These are phyloP conservation scores for Penicillium ucsense DNA, from an alignment of 495 filamentous ascomycete genomes.

Conservation along the genomic window DNA sequence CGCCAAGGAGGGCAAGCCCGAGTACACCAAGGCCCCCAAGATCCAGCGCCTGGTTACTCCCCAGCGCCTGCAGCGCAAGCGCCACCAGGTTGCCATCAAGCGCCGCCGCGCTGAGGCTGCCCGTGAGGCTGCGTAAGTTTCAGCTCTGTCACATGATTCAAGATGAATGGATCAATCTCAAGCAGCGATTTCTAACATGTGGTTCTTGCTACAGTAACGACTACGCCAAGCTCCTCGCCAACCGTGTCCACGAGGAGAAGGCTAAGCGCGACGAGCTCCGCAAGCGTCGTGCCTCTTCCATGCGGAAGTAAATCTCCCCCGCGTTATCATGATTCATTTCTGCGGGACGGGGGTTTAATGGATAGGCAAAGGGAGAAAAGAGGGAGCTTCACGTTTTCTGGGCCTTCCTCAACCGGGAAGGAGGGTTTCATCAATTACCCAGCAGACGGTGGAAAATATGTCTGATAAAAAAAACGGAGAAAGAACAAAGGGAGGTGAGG, in stretches of 20 bases:
- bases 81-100: conserved; percentile 94
- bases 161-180: no score
- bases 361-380: conserved; percentile 4
- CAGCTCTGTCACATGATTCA: no score
- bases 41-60: conserved; percentile 99
- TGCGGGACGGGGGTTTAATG: conserved; percentile 27
- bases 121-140: conserved; percentile 96
- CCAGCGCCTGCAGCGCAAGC: conserved; percentile 99
- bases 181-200: conserved; percentile 13
- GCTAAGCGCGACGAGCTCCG: conserved; percentile 79
- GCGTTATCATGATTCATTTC: conserved; percentile 25
- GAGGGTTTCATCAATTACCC: conserved; percentile 19
- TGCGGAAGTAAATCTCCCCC: conserved; percentile 65
- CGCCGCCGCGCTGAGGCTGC: conserved; percentile 85
- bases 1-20: conserved; percentile 90
- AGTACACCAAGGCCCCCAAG: conserved; percentile 98
- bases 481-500: conserved; percentile 2
- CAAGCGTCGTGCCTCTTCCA: conserved; percentile 92
- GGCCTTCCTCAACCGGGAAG: conserved; percentile 9
- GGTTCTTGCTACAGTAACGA: conserved; percentile 47
- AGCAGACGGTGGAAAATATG: conserved; percentile 17
- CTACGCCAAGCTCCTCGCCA: conserved; percentile 86
- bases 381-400: conserved; percentile 21
- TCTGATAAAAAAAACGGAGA: conserved; percentile 15
- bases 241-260: conserved; percentile 92